Evolutionary conservation across 345 rosid species (phyloP), one percentile per base, ranked within the genome.

Genomic region (Clausena lansium): DNA sequence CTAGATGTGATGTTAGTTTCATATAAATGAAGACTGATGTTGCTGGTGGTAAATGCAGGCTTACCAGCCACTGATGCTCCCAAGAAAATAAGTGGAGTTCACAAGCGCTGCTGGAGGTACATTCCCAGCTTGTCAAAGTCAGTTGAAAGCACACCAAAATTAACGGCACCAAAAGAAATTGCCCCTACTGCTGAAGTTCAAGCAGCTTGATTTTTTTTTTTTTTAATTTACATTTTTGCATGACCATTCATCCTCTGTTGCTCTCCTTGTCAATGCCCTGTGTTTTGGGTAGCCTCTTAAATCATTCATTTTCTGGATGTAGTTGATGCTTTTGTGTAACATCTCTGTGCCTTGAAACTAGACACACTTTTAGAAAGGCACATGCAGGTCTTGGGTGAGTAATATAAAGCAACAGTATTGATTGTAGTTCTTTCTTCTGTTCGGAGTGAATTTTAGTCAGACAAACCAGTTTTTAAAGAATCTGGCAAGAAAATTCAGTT

Each of bases 21-120:
- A 33, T 63, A 17, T 0, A n/a, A 14, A 4, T 11, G 35, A 50
- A 27, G 67, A 27, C 52, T 65, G 74, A 68, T 77, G 73, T 45
- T 76, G 55, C 77, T 75, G 57, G 35, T 67, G 20, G 22, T 59
- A 78, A 30, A 24, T 86, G 70, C 84, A 92, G 98, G 99, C 60
- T 65, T 88, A 77, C 85, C 88, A 77, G 86, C 88, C 68, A 88
- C 90, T 6, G 93, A 91, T 77, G 89, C 92, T 82, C 92, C 94
- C 13, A 94, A 89, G 92, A 97, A 93, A 86, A 93, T 94, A 45
- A 91, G 95, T 17, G 98, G 97, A 73, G 95, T 94, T 79, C 97
- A 91, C 83, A 92, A 93, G 82, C 93, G 93, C 30, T 90, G 98
- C 83, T 97, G 98, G 98, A 97, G 82, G 82, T 94, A 92, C 83